Evolutionary conservation across 2,329 filamentous ascomycete genomes (phyloP).

Genomic region (Colletotrichum filicis): DNA sequence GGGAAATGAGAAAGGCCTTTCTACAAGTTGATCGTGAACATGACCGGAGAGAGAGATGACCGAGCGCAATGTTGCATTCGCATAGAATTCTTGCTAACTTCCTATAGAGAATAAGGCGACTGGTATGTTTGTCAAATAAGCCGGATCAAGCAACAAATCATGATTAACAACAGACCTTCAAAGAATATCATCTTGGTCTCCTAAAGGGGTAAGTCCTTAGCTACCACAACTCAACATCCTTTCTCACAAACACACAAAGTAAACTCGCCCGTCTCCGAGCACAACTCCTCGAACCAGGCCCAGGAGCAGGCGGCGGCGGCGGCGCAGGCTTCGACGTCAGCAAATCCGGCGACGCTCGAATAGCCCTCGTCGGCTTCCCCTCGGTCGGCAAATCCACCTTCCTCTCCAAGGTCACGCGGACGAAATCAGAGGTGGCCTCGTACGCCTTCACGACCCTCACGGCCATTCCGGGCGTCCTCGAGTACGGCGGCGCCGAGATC

Average conservation of each 20-base stretch:
- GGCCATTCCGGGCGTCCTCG: slow-evolving; percentile 95
- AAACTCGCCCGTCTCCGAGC: slow-evolving; percentile 96
- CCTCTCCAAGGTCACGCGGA: slow-evolving; percentile 98
- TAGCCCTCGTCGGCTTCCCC: slow-evolving; percentile 97
- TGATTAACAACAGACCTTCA: slow-evolving; percentile 19
- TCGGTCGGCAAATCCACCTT: slow-evolving; percentile 99
- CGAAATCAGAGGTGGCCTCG: slow-evolving; percentile 92
- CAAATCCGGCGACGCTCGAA: slow-evolving; percentile 95
- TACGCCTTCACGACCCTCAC: slow-evolving; percentile 98
- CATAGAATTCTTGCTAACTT: slow-evolving; percentile 41
- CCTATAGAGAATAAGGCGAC: slow-evolving; percentile 95
- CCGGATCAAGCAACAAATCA: neutral
- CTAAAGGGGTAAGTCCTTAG: slow-evolving; percentile 82
- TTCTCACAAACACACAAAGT: slow-evolving; percentile 57
- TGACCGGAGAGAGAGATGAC: neutral
- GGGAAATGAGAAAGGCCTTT: neutral
- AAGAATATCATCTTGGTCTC: slow-evolving; percentile 98
- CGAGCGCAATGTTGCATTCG: neutral
- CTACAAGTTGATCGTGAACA: neutral
- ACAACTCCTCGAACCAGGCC: slow-evolving; percentile 90
- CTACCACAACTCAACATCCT: neutral
- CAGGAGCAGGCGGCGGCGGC: slow-evolving; percentile 80
- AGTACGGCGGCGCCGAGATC: slow-evolving; percentile 98
- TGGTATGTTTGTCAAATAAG: slow-evolving; percentile 67
- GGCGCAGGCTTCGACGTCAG: slow-evolving; percentile 93